Evolutionary conservation across 176 grass and related monocot species (phyloP).

Genomic region (Hsuehochloa calcarea): DNA sequence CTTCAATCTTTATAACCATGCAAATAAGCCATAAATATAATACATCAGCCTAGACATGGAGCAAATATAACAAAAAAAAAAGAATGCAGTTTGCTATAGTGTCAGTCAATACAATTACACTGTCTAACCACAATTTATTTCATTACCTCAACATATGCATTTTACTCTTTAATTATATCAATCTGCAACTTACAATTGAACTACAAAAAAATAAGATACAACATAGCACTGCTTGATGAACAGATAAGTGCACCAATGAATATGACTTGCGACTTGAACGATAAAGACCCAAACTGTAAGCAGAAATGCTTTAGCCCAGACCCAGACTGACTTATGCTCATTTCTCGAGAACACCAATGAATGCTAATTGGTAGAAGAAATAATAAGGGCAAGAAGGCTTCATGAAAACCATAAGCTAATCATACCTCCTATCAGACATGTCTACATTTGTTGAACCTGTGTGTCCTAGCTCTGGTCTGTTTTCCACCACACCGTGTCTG

Average conservation of each 20-base stretch:
- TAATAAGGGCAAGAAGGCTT: not conserved
- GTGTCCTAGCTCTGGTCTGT: conserved; percentile 31
- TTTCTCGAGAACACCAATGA: not conserved
- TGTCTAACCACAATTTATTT: not conserved
- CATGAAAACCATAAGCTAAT: conserved; percentile 14
- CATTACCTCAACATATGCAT: not conserved
- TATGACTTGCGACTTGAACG: not conserved
- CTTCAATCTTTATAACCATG: not conserved
- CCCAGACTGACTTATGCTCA: not conserved
- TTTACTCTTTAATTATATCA: not conserved
- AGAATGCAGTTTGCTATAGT: not conserved
- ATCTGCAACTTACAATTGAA: not conserved
- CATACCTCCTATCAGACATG: conserved; percentile 54
- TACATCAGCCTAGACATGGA: not conserved
- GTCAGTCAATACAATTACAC: not conserved
- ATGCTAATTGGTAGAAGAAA: not conserved
- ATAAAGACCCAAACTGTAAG: not conserved
- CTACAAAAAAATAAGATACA: conserved; percentile 3
- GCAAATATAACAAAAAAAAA: not conserved
- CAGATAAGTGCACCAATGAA: not conserved
- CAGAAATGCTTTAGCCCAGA: conserved; percentile 7
- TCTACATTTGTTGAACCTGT: conserved; percentile 35
- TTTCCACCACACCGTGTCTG: conserved; percentile 44
- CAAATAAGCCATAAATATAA: conserved; percentile 22
- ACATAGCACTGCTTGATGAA: not conserved